Evolutionary conservation across 176 grass and related monocot species (phyloP), one percentile per base, ranked within the genome.

Genomic region (Secale cereale): DNA sequence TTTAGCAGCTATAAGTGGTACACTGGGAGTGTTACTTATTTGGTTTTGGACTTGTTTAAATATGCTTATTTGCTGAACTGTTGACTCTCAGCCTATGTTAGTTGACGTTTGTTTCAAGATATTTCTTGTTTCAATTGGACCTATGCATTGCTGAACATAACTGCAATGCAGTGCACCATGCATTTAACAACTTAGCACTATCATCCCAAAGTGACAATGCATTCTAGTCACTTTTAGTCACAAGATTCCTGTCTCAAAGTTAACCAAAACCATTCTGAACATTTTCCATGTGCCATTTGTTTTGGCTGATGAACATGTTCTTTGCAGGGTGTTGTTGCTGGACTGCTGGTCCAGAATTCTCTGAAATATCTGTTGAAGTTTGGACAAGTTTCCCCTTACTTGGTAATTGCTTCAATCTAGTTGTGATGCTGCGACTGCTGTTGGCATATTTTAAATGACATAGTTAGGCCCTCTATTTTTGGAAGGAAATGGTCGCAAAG

Each of bases 281-380:
- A 52, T 75, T 70, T 82, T 7, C 54, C 73, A 33, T 78, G 20
- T 46, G 25, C 10, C 39, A 35, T 59, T 78, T 78, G 10, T 83
- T 59, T 87, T 76, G 19, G 14, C 45, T 77, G 70, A 86, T 57
- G 20, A 68, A 54, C 23, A 76, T 80, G 61, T 45, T 66, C 33
- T 81, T 85, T 88, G 79, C 90, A 98, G 97, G 97, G 97, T 67
- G 97, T 98, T 81, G 88, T 98, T 76, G 93, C 97, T 28, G 97
- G 91, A 81, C 93, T 98, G 25, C 80, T 98, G 26, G 91, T 95
- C 39, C 97, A 98, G 89, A 98, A 98, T 93, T 25, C 93, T 62
- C 80, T 98, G 33, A 98, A 98, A 85, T 98, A 94, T 91, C 79
- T 98, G 41, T 81, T 98, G 77, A 98, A 98, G 62, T 98, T 98